Base-by-base conservation (phyloP, 1,139 yeast species). In the Meyerozyma smithsonii region DNA sequence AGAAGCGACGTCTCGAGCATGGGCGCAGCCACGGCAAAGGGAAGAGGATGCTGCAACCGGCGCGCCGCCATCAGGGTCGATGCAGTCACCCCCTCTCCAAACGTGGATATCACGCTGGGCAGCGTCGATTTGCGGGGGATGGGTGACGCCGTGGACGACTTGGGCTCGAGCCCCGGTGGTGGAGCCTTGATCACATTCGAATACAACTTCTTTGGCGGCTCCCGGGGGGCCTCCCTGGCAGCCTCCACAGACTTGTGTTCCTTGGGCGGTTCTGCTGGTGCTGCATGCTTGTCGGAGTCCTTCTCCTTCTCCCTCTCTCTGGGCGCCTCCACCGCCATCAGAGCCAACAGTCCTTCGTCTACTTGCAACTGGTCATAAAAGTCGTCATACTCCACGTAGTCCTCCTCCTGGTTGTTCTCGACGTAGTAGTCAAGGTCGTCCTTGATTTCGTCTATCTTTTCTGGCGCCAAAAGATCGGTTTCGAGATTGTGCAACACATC, bases 351-450 rank as follows among this genome's bases (percentile, higher is more conserved):
- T 19, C 79, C 81, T 36, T 82, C 88, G 41, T 79, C 88, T 39
- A 88, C 74, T 40, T 86, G 92, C 48, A 92, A 74, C 43, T 81
- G 89, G 50, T 92, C 97, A 58, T 92, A 92, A 47, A 92, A 80
- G 26, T 89, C 92, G 52, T 92, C 97, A 60, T 92, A 96, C 56
- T 92, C 97, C 18, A 92, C 86, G 60, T 89, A 94, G 54, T 90
- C 96, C n/a, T 83, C 95, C 42, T 89, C 97, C 62, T 86, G 95
- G 56, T 92, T 94, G 47, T 92, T 86, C 47, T 92, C 97, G 35
- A 94, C 96, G 59, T 89, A 92, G 62, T 90, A 92, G 50, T 79
- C 88, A 56, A 94, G 85, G 59, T 92, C 97, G 43, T 94, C 99
- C 55, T 83, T 84, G 43, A 88, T 78, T 23, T 77, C 84, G 52